Base-by-base conservation (phyloP, 2,329 filamentous ascomycete genomes). In the Fusarium sp. region DNA sequence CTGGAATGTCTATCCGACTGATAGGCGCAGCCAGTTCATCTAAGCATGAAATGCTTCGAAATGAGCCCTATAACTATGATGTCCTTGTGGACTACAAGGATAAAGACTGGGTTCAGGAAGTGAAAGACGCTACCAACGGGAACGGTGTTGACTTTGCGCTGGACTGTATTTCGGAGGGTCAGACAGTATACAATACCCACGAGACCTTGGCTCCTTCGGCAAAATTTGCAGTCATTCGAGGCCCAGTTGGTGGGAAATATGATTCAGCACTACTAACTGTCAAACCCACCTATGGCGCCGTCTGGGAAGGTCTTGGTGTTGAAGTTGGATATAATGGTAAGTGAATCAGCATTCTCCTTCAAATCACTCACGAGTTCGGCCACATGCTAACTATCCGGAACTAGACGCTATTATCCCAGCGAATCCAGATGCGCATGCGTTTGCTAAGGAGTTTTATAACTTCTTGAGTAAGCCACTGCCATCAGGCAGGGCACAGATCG, bases 261-360 rank as follows among this genome's bases (percentile, higher is more conserved):
- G 78, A 80, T 4, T 37, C 69, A 4, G 54, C 46, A 1, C 53
- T 70, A 1, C 40, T 85, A 1, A 49, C 60, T 5, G 53, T 80
- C 3, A 79, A 85, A 25, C 81, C 83, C 0, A 63, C 81, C 2
- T 84, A 84, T 37, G 83, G 83, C 2, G 82, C 83, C 1, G 84
- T 84, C 0, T 85, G 83, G 83, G 82, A 85, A 56, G 84, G 80
- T 0, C 73, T 86, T 0, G 83, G 84, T 0, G 80, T 80, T 40
- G 81, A 85, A 25, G 71, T 85, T 16, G 72, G 80, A 15, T 86
- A 85, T 23, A 79, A 83, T 19, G 75, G 56, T 76, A 78, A 16
- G 78, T 72, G 1, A 11, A 43, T 28, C 15, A 5, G 1, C 30
- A 21, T 6, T 16, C 0, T 1, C 5, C 0, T 4, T 0, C 28